Conservation (phyloP, 352 stramenopile genomes). For the Phytophthora ohioensis region DNA sequence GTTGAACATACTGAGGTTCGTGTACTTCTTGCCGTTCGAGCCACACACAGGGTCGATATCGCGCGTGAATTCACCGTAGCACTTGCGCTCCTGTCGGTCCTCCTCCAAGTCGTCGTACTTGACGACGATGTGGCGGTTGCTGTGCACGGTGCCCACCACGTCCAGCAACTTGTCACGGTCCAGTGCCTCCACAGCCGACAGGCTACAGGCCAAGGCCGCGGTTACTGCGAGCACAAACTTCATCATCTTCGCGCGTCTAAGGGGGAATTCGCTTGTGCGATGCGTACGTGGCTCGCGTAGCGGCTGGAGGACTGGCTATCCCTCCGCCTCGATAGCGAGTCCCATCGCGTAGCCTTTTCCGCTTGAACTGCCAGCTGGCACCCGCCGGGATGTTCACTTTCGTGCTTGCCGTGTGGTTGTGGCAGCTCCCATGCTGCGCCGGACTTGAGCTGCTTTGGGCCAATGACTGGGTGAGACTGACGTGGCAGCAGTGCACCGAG, state of each 20-base stretch:
- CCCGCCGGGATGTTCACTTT: slow-evolving; percentile 26
- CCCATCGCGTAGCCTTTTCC: slow-evolving; percentile 41
- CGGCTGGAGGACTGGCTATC: slow-evolving; percentile 35
- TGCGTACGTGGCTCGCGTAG: slow-evolving; percentile 25
- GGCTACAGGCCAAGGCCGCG: slow-evolving; percentile 16
- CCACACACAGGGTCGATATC: slow-evolving; percentile 61
- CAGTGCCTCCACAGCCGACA: slow-evolving; percentile 30
- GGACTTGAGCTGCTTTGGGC: background rate
- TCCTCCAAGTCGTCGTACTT: slow-evolving; percentile 35
- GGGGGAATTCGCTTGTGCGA: slow-evolving; percentile 35
- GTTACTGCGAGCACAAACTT: slow-evolving; percentile 22
- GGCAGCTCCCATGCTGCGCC: slow-evolving; percentile 8
- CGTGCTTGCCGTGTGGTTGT: slow-evolving; percentile 32
- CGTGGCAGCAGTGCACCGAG: background rate
- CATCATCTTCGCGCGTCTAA: slow-evolving; percentile 9
- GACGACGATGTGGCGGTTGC: slow-evolving; percentile 32
- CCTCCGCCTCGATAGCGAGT: slow-evolving; percentile 8
- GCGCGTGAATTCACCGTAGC: slow-evolving; percentile 53
- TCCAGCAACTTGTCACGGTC: slow-evolving; percentile 45
- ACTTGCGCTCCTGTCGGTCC: slow-evolving; percentile 42
- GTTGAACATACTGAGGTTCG: slow-evolving; percentile 63
- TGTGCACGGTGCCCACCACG: slow-evolving; percentile 44
- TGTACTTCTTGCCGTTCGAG: slow-evolving; percentile 65
- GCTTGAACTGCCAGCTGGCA: slow-evolving; percentile 25
- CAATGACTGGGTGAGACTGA: too few relatives aligned